phyloP scores from a whole-genome alignment of 2,329 filamentous ascomycete genomes.

The Neodidymelliopsis sp. region DNA sequence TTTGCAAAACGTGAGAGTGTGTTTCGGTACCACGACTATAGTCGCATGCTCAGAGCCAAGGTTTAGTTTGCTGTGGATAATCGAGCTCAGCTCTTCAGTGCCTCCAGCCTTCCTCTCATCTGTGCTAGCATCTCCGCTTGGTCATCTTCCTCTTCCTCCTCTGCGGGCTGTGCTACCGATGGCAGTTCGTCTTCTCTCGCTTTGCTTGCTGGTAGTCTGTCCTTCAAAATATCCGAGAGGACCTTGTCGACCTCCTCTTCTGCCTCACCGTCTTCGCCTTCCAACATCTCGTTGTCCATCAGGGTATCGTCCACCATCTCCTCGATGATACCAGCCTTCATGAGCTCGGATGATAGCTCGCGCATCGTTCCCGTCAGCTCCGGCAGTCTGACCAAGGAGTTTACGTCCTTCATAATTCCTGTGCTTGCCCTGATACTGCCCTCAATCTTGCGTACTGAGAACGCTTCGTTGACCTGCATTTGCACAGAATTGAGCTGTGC shows the following conservation, averaged over 20 bases:
- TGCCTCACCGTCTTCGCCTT: constrained; percentile 77
- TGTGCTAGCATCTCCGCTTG: constrained; percentile 90
- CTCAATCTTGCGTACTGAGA: constrained; percentile 94
- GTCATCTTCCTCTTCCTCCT: constrained; percentile 83
- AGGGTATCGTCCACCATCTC: constrained; percentile 93
- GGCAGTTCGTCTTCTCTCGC: constrained; percentile 62
- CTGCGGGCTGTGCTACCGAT: constrained; percentile 63
- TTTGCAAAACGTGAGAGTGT: constrained; percentile 1
- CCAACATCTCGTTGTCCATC: constrained; percentile 72
- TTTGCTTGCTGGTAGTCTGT: constrained; percentile 73
- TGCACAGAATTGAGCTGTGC: constrained; percentile 91
- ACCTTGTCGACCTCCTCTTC: constrained; percentile 86
- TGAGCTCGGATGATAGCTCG: constrained; percentile 83
- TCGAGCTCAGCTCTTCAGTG: constrained; percentile 83
- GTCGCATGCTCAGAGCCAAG: too few species aligned
- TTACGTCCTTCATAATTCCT: constrained; percentile 97
- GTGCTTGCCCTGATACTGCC: constrained; percentile 86
- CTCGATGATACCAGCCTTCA: constrained; percentile 96
- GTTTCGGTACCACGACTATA: not conserved
- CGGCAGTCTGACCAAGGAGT: constrained; percentile 81
- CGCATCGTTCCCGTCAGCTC: constrained; percentile 90
- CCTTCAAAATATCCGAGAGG: constrained; percentile 87
- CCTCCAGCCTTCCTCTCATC: constrained; percentile 91
- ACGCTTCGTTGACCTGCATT: constrained; percentile 98
- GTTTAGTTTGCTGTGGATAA: too few species aligned